These are phyloP conservation scores for Yamagishiella unicocca DNA, from an alignment of 139 green algal species.

Conservation along the genomic window DNA sequence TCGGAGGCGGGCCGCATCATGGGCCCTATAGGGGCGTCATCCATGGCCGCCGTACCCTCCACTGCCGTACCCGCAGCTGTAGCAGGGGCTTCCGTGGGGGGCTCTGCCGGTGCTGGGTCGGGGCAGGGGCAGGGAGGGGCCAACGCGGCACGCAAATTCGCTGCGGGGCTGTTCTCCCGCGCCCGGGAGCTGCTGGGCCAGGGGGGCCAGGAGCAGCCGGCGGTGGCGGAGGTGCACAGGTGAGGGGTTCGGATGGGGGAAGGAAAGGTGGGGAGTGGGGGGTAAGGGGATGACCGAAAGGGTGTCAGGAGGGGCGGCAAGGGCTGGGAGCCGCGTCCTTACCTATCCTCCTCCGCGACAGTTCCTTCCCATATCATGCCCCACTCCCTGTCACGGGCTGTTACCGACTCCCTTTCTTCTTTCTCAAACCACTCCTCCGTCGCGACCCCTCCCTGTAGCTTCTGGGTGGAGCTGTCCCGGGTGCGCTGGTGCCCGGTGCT, in stretches of 20 bases:
- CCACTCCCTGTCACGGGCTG: no score
- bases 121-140: not conserved
- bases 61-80: not conserved
- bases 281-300: not conserved
- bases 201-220: slow-evolving; percentile 33
- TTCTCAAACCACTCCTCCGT: not conserved
- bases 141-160: not conserved
- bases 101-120: no score
- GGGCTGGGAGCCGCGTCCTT: no score
- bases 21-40: not conserved
- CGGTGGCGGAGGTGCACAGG: slow-evolving; percentile 36
- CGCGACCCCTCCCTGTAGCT: slow-evolving; percentile 27
- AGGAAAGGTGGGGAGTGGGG: not conserved
- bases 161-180: slow-evolving; percentile 44
- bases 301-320: no score
- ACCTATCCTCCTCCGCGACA: no score
- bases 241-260: not conserved
- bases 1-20: slow-evolving; percentile 61
- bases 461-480: slow-evolving; percentile 67
- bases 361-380: no score
- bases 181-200: slow-evolving; percentile 36
- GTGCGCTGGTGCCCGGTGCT: slow-evolving; percentile 78
- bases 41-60: not conserved
- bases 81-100: slow-evolving; percentile 30
- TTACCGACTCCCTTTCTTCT: not conserved